Evolutionary conservation across 345 rosid genomes (phyloP).

Genomic region (Arabis alpina): DNA sequence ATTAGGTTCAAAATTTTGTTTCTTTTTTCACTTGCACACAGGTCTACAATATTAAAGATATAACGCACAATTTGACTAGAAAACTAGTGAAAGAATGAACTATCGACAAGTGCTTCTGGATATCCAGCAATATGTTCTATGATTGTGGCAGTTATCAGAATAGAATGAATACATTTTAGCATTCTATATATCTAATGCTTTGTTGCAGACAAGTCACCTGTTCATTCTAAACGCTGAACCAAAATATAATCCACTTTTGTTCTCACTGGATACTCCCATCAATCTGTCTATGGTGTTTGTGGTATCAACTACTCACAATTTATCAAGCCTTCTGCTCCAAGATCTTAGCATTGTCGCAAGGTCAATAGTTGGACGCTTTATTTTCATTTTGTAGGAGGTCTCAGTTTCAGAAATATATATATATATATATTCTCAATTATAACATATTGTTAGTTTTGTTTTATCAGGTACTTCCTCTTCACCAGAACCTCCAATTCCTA

Average conservation of each 20-base stretch:
- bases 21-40: constrained; percentile 5
- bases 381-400: constrained; percentile 24
- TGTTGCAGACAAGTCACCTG: constrained; percentile 68
- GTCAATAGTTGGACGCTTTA: constrained; percentile 22
- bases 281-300: constrained; percentile 33
- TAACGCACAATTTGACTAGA: too few species aligned
- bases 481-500: constrained; percentile 65
- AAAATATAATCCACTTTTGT: constrained; percentile 66
- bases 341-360: constrained; percentile 14
- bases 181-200: constrained; percentile 24
- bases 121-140: constrained; percentile 17
- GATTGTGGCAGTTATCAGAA: background rate
- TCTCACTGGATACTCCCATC: constrained; percentile 87
- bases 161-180: constrained; percentile 25
- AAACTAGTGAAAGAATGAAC: constrained; percentile 17
- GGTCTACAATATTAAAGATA: constrained; percentile 10
- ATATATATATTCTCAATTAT: background rate
- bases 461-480: constrained; percentile 70
- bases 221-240: constrained; percentile 73
- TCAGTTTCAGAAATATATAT: constrained; percentile 11
- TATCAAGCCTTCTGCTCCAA: constrained; percentile 8
- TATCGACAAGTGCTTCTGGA: constrained; percentile 1
- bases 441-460: constrained; percentile 63
- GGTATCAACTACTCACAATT: constrained; percentile 9
- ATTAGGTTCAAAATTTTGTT: background rate